Base-by-base conservation (phyloP, 2,329 filamentous ascomycete species). In the Fusarium brevicatenulatum region DNA sequence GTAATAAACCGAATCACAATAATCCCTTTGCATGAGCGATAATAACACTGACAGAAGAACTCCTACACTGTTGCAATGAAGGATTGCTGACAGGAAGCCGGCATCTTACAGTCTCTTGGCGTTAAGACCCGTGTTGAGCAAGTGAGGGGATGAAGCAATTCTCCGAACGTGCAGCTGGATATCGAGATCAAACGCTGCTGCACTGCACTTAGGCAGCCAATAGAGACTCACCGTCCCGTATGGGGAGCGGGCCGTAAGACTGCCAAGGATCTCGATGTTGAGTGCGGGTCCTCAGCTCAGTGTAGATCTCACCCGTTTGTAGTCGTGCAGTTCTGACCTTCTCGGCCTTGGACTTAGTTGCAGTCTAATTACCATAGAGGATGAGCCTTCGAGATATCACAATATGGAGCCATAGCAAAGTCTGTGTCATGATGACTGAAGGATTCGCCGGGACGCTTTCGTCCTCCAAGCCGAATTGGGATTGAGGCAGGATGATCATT, bases 291-390 rank as follows among this genome's bases (percentile, higher is more conserved):
- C 4, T 52, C 18, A 52, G 49, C 32, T 52, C 32, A 6, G 9
- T 36, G 49, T 15, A 25, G 32, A 52, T 52, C n/a, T 18, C 49
- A 10, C 5, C n/a, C n/a, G 7, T 10, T 23, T 36, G 9, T 8
- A 21, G n/a, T 2, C 32, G 0, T 4, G 30, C 11, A 5, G 5
- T 0, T 23, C n/a, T 19, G 19, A 19, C 47, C n/a, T 5, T 50
- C 16, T 10, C 9, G 30, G 30, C 12, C 30, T 32, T 13, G 30
- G 30, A 32, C 8, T 50, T 50, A 19, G 15, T 13, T 19, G 11
- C 16, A 34, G 16, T 36, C 11, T 25, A n/a, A 2, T 52, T 11
- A 15, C 16, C 25, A 25, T 21, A 36, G n/a, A 36, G 15, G 8
- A 10, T 36, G 19, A 21, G 6, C 10, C 4, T 13, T 15, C 3